Evolutionary conservation across 345 rosid genomes (phyloP).

Genomic region (Psidium friedrichsthalianum): DNA sequence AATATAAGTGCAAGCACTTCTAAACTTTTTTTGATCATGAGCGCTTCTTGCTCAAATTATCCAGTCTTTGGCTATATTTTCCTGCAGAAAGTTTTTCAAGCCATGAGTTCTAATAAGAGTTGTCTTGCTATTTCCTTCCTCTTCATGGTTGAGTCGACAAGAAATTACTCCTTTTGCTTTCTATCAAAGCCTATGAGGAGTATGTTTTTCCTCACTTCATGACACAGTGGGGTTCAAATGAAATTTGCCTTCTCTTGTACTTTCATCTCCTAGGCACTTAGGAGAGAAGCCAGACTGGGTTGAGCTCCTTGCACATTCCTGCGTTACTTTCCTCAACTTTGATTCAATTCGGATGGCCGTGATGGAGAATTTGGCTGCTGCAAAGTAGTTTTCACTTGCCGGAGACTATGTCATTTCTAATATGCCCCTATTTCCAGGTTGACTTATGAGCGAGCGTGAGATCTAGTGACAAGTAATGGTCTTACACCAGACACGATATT

Average conservation of each 20-base stretch:
- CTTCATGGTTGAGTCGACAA: background rate
- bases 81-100: background rate
- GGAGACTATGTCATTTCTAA: background rate
- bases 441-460: background rate
- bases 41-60: background rate
- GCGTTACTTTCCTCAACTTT: background rate
- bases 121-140: background rate
- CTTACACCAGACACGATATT: background rate
- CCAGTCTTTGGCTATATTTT: background rate
- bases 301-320: conserved; percentile 6
- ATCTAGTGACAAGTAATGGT: background rate
- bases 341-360: background rate
- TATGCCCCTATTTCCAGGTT: background rate
- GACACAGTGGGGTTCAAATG: background rate
- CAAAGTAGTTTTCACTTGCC: background rate
- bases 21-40: background rate
- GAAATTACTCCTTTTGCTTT: background rate
- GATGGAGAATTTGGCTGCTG: background rate
- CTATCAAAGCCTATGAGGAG: background rate
- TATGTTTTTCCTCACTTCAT: background rate
- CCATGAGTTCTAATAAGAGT: background rate
- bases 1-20: background rate
- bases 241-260: background rate
- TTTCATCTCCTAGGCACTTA: conserved; percentile 35
- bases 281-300: conserved; percentile 71